These are phyloP conservation scores for Gossypium bickii DNA, from an alignment of 345 rosid species.

Conservation along the genomic window DNA sequence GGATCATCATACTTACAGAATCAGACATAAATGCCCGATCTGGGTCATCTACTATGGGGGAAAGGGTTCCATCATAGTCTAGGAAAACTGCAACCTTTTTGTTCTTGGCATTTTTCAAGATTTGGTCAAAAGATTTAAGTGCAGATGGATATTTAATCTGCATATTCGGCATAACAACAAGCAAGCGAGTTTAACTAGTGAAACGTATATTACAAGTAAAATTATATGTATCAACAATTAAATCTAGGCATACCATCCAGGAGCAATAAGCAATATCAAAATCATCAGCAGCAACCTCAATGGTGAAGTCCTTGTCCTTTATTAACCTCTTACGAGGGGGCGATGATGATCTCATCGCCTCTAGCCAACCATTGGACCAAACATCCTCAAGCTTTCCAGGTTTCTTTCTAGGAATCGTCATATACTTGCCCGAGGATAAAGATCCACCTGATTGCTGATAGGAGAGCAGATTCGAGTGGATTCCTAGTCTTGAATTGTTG, in stretches of 20 bases:
- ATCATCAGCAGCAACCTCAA: conserved; percentile 58
- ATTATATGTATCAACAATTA: not conserved
- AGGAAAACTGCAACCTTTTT: conserved; percentile 81
- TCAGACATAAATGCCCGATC: conserved; percentile 73
- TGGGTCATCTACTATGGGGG: conserved; percentile 91
- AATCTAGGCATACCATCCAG: conserved; percentile 59
- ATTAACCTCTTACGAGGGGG: conserved; percentile 79
- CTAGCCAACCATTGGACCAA: conserved; percentile 81
- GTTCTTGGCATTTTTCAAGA: conserved; percentile 47
- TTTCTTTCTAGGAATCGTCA: conserved; percentile 50
- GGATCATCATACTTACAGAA: conserved; percentile 40
- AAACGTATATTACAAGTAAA: not conserved
- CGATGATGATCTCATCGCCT: conserved; percentile 92
- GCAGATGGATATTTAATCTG: conserved; percentile 92
- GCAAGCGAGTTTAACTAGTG: not conserved
- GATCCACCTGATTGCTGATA: conserved; percentile 47
- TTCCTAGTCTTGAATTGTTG: conserved; percentile 63
- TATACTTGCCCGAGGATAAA: conserved; percentile 43
- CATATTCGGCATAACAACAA: not conserved
- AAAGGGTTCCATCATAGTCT: conserved; percentile 92
- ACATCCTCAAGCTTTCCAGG: conserved; percentile 76
- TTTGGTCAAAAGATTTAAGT: conserved; percentile 54
- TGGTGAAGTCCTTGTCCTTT: conserved; percentile 52
- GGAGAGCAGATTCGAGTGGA: conserved; percentile 45
- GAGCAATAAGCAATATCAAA: conserved; percentile 49